Evolutionary conservation across 2,329 filamentous ascomycete species (phyloP), one percentile per base, ranked within the genome.

Genomic region (Aureobasidium sp.): DNA sequence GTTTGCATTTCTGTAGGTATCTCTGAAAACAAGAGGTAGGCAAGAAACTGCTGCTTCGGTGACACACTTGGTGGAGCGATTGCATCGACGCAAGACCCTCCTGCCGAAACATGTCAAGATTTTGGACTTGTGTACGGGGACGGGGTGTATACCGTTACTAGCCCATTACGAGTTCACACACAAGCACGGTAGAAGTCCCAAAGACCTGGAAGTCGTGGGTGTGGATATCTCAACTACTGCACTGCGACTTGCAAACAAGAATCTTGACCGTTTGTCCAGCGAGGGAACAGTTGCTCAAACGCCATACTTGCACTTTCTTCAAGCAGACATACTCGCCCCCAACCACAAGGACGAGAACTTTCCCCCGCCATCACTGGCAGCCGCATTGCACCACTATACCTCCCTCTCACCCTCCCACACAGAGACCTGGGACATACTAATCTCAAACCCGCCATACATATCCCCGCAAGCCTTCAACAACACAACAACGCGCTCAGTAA

Each of bases 401-500:
- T n/a, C 43, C 8, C n/a, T 15, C 15, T 46, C 43, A 29, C 7
- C 23, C n/a, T 19, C 15, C 4, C 21, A 21, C 4, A n/a, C n/a
- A n/a, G n/a, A n/a, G n/a, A 29, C 10, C 5, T 63, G 57, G 54
- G 69, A 95, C 63, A 74, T 97, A 4, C 74, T 99, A 1, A 82
- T 94, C 37, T 88, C 88, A 1, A 99, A 99, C 68, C 94, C 94
- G 17, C 94, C 94, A 0, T 97, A 97, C 71, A 86, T 97, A 54
- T 95, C 91, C 1, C 75, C 78, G 0, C 65, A 70, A 3, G 82
- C 81, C 8, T 91, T 89, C 67, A 73, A 78, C 40, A 79, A 74
- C 40, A 82, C 83, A 19, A 91, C 87, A 1, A 78, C 80, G 1
- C 82, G 85, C 27, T 93, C 89, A 13, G 93, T 96, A 31, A 83